A percentile compares a stretch with the other conserved stretches of the same genome.
These are phyloP conservation scores for Ascoidea tarda DNA, from an alignment of 805 yeast genomes.

Conservation along the genomic window DNA sequence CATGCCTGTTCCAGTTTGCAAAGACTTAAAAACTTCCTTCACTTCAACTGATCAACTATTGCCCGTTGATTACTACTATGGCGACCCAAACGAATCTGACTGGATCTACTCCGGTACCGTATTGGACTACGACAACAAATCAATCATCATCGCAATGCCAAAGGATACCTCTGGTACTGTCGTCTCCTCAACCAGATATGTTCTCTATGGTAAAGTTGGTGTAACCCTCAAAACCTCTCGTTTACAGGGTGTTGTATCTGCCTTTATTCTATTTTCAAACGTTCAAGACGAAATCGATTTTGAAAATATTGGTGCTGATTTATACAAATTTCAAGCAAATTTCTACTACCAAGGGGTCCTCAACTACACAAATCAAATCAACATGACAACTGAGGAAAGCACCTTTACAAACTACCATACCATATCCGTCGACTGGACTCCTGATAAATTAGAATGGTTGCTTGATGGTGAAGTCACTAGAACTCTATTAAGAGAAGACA, in stretches of 20 bases:
- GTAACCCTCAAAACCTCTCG: slow-evolving; percentile 63
- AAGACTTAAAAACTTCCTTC: slow-evolving; percentile 29
- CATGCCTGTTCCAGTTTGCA: slow-evolving; percentile 76
- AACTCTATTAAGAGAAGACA: slow-evolving; percentile 43
- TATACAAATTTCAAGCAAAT: slow-evolving; percentile 59
- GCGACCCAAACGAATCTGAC: slow-evolving; percentile 50
- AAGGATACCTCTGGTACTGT: slow-evolving; percentile 64
- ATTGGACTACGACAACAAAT: slow-evolving; percentile 33
- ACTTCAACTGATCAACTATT: slow-evolving; percentile 19
- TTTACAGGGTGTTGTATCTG: slow-evolving; percentile 68
- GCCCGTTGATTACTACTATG: slow-evolving; percentile 35
- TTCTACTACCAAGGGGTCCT: slow-evolving; percentile 64
- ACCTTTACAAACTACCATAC: slow-evolving; percentile 62
- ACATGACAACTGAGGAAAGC: slow-evolving; percentile 27
- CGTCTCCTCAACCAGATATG: slow-evolving; percentile 58
- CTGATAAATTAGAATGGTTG: slow-evolving; percentile 55
- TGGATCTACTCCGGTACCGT: slow-evolving; percentile 57
- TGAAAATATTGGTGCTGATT: slow-evolving; percentile 71
- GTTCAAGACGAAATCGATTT: slow-evolving; percentile 85
- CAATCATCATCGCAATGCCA: slow-evolving; percentile 66
- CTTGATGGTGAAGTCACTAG: slow-evolving; percentile 59
- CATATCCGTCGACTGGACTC: slow-evolving; percentile 72
- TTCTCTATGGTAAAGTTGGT: slow-evolving; percentile 81
- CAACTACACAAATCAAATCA: slow-evolving; percentile 47
- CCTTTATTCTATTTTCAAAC: slow-evolving; percentile 69